Conservation (phyloP, 306 rosid genomes). For the Prunus mira region DNA sequence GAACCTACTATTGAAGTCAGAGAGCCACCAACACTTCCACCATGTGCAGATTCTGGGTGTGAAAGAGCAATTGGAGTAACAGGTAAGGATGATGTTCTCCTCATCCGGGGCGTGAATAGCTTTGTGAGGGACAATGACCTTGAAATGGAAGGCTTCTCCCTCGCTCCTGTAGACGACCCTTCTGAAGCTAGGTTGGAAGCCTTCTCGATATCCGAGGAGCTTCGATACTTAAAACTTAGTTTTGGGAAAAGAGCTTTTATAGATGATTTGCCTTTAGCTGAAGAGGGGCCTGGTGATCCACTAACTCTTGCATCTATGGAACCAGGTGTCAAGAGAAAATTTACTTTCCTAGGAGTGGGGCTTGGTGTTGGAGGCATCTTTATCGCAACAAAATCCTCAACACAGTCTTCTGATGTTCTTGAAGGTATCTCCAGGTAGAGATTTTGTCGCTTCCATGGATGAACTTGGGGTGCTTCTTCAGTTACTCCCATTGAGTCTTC, state of each 20-base stretch:
- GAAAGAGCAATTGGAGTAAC: constrained; percentile 62
- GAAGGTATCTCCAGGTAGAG: constrained; percentile 63
- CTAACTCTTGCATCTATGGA: constrained; percentile 48
- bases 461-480: constrained; percentile 38
- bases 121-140: constrained; percentile 73
- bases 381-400: constrained; percentile 55
- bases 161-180: constrained; percentile 40
- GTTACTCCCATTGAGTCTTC: constrained; percentile 43
- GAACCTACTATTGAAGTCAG: constrained; percentile 54
- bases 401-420: constrained; percentile 44
- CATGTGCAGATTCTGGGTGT: constrained; percentile 49
- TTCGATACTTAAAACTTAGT: constrained; percentile 58
- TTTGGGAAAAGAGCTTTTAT: constrained; percentile 66
- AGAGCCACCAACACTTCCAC: constrained; percentile 51
- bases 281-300: constrained; percentile 51
- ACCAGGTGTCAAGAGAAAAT: constrained; percentile 61
- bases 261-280: constrained; percentile 64
- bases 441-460: constrained; percentile 57
- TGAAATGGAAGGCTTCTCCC: constrained; percentile 59
- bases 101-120: constrained; percentile 67
- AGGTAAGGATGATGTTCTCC: constrained; percentile 84
- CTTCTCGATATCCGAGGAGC: constrained; percentile 65
- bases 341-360: constrained; percentile 77
- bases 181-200: constrained; percentile 40
- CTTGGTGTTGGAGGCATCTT: constrained; percentile 73